Conservation (phyloP, 805 yeast genomes). For the Barnettozyma salicaria region DNA sequence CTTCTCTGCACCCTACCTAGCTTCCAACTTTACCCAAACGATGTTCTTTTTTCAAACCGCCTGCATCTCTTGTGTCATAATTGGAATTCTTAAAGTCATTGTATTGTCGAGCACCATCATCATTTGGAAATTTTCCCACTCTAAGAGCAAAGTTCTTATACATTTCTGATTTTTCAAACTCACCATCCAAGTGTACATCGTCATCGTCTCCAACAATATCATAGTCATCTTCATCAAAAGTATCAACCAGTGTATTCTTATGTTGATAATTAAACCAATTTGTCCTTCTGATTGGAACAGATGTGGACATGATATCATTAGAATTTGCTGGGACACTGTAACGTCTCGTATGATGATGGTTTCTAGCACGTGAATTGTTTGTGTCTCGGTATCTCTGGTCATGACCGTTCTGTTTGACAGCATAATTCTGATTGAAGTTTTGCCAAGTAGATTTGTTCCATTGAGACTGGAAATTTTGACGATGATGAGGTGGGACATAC, state of each 20-base stretch:
- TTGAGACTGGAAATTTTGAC: conserved; percentile 30
- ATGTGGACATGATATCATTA: conserved; percentile 25
- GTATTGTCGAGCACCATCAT: no score
- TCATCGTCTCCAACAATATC: conserved; percentile 12
- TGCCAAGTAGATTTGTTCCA: conserved; percentile 13
- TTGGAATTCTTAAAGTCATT: no score
- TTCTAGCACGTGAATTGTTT: background rate
- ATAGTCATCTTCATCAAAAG: conserved; percentile 17
- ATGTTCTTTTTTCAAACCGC: no score
- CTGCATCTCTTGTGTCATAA: no score
- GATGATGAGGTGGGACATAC: conserved; percentile 51
- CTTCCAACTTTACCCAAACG: background rate
- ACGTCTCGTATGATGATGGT: conserved; percentile 13
- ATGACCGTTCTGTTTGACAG: conserved; percentile 4
- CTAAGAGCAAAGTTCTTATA: conserved; percentile 20
- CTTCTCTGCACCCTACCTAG: no score
- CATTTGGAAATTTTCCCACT: conserved; percentile 18
- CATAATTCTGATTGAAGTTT: conserved; percentile 3
- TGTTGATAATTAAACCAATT: conserved; percentile 27
- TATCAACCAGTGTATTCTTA: conserved; percentile 5
- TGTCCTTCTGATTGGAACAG: conserved; percentile 32
- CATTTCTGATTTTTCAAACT: conserved; percentile 19
- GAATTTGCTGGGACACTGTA: conserved; percentile 12
- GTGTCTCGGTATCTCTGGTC: background rate
- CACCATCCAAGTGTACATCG: conserved; percentile 16